Evolutionary conservation across 805 yeast genomes (phyloP), one percentile per base, ranked within the genome.

Genomic region (Brettanomyces anomalus): DNA sequence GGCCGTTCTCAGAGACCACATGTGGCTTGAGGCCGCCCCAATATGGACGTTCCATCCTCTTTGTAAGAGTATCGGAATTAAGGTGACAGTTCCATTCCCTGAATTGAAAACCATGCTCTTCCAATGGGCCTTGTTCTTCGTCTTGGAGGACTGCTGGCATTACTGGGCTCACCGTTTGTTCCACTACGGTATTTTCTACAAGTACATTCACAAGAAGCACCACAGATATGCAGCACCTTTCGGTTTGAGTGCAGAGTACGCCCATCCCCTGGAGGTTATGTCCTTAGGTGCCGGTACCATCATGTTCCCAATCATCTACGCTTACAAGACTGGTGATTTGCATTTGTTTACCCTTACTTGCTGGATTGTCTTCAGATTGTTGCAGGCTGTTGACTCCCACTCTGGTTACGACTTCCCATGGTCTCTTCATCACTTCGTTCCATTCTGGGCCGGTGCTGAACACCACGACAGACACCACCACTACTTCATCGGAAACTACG

Each of bases 381-480:
- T 71, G 52, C 81, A 76, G 53, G 80, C 80, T 14, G 79, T 76
- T 35, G 81, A 76, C 52, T 66, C 80, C 13, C 81, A 76, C 50
- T 73, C 79, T 2, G 81, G 81, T 33, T 76, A 76, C 53, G 80
- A 76, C 45, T 76, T 76, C 60, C 81, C 81, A 4, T 74, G 76
- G 77, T 74, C 79, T 1, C 65, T 76, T 53, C 73, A 75, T 55
- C 57, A 73, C 44, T 64, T 74, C 54, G 41, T 76, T n/a, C 81
- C 81, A 36, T 68, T 76, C 58, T 76, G 81, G 81, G 80, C 81
- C 8, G 81, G 81, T 28, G 80, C 80, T 33, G 79, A 72, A 44
- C 81, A 76, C 52, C 81, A 76, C 52, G 81, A 76, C 52, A 67
- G 70, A 46, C 81, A 76, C 49, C 81, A 76, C 49, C 81, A 74